A percentile compares a stretch with the other conserved stretches of the same genome.
phyloP scores from a whole-genome alignment of 306 rosid species.

The Lotus japonicus region DNA sequence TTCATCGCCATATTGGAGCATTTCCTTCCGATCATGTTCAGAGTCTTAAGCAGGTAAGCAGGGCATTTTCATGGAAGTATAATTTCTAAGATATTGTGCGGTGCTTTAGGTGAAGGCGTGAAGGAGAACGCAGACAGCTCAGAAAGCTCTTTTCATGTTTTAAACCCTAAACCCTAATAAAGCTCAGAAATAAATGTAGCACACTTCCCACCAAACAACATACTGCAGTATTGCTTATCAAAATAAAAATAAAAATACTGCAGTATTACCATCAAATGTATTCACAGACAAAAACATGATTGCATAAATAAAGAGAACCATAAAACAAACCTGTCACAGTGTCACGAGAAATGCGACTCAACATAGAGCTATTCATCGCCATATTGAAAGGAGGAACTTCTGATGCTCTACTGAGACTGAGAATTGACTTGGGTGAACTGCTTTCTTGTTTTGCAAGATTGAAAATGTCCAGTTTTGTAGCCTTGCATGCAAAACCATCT shows the following conservation, averaged over 20 bases:
- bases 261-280: background rate
- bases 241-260: too few relatives aligned
- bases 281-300: background rate
- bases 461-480: conserved; percentile 12
- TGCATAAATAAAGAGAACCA: background rate
- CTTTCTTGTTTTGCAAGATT: conserved; percentile 29
- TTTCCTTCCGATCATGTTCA: too few relatives aligned
- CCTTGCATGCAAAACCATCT: conserved; percentile 24
- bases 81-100: too few relatives aligned
- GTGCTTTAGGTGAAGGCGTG: too few relatives aligned
- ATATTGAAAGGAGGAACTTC: conserved; percentile 32
- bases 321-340: conserved; percentile 42
- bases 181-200: background rate
- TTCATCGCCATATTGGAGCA: too few relatives aligned
- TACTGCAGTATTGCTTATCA: background rate
- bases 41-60: too few relatives aligned
- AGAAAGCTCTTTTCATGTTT: background rate
- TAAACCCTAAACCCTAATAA: too few relatives aligned
- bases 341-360: conserved; percentile 17
- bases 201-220: background rate
- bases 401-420: conserved; percentile 24
- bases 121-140: too few relatives aligned
- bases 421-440: conserved; percentile 39
- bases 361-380: conserved; percentile 22
- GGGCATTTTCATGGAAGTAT: too few relatives aligned